Conservation (phyloP, 495 filamentous ascomycete species). For the Podospora comata region DNA sequence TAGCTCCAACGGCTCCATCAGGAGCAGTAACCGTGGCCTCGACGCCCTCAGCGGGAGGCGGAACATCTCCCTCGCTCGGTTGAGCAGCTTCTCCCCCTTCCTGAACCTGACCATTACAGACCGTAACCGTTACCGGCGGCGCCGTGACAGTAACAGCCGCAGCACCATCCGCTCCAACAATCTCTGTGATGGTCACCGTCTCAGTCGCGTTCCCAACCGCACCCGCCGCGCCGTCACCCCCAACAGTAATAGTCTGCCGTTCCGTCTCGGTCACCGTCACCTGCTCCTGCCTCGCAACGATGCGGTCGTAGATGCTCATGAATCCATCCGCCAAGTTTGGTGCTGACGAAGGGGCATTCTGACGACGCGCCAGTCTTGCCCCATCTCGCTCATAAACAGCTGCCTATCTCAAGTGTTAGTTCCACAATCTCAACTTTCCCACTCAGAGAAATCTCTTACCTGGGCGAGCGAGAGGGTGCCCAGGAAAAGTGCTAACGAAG, state of each 20-base stretch:
- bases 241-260: slow-evolving; percentile 34
- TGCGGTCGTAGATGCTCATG: slow-evolving; percentile 18
- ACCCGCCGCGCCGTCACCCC: slow-evolving; percentile 22
- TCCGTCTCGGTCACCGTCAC: slow-evolving; percentile 43
- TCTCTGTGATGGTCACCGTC: slow-evolving; percentile 28
- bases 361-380: slow-evolving; percentile 14
- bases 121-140: slow-evolving; percentile 40
- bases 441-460: slow-evolving; percentile 30
- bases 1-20: slow-evolving; percentile 9
- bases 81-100: slow-evolving; percentile 17
- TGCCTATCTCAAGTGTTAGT: slow-evolving; percentile 30
- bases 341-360: slow-evolving; percentile 10
- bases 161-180: slow-evolving; percentile 1
- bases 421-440: background rate
- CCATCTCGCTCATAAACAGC: slow-evolving; percentile 33
- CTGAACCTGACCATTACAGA: slow-evolving; percentile 23
- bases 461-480: slow-evolving; percentile 39
- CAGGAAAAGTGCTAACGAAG: slow-evolving; percentile 34
- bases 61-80: background rate
- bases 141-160: slow-evolving; percentile 28
- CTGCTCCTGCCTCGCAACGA: slow-evolving; percentile 19
- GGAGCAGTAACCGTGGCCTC: slow-evolving; percentile 6
- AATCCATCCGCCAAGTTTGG: slow-evolving; percentile 17
- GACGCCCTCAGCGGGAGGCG: slow-evolving; percentile 11
- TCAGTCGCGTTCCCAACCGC: slow-evolving; percentile 30